Conservation (phyloP, 2,329 filamentous ascomycete genomes). For the Penicillium sp. region DNA sequence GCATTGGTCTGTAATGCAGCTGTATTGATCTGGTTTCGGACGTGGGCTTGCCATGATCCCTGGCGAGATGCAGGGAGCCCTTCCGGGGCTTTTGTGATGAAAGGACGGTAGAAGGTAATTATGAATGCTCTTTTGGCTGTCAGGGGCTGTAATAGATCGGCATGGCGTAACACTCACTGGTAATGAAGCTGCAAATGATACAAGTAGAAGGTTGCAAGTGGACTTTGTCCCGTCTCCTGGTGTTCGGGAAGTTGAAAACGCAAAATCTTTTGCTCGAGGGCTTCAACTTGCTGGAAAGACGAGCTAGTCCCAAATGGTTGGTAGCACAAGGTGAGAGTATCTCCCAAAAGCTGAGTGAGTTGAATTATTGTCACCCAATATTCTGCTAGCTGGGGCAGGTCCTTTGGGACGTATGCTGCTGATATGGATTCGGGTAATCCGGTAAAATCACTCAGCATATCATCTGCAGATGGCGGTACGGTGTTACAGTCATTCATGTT, state of each 20-base stretch:
- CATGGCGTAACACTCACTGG: conserved; percentile 17
- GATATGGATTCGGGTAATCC: conserved; percentile 8
- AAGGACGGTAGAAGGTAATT: conserved; percentile 32
- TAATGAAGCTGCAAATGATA: conserved; percentile 32
- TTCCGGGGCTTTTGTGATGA: conserved; percentile 18
- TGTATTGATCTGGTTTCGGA: conserved; percentile 15
- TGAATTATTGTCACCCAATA: conserved; percentile 30
- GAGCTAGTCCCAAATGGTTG: conserved; percentile 18
- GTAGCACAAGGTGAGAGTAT: conserved; percentile 26
- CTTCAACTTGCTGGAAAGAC: conserved; percentile 20
- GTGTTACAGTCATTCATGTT: conserved; percentile 40
- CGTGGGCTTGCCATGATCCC: conserved; percentile 21
- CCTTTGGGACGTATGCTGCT: conserved; percentile 19
- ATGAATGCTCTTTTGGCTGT: conserved; percentile 22
- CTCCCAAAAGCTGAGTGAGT: conserved; percentile 26
- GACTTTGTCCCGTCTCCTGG: conserved; percentile 9
- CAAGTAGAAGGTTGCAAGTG: conserved; percentile 18
- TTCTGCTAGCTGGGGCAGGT: conserved; percentile 20
- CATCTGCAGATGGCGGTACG: conserved; percentile 27
- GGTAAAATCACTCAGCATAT: conserved; percentile 27
- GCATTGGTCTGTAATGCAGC: conserved; percentile 30
- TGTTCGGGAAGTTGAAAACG: conserved; percentile 18
- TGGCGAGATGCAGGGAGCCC: conserved; percentile 15
- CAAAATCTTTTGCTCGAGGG: conserved; percentile 22
- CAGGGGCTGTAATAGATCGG: not conserved